These are phyloP conservation scores for Protea cynaroides DNA, from an alignment of 164 flowering plant genomes.

Conservation along the genomic window DNA sequence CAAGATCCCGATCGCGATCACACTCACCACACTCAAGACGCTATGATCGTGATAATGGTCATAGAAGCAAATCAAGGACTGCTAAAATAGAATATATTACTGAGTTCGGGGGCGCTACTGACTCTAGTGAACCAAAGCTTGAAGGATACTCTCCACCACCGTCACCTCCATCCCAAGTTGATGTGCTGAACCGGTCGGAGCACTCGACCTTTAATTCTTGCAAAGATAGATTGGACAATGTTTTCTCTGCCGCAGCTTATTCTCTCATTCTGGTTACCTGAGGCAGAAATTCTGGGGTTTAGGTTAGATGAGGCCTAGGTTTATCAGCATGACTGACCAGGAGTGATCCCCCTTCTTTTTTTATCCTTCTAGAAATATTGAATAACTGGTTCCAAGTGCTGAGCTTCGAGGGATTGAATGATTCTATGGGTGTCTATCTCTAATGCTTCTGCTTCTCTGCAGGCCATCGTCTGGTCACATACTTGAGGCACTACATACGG, in stretches of 20 bases:
- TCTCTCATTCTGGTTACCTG: slow-evolving; percentile 47
- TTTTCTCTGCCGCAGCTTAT: slow-evolving; percentile 84
- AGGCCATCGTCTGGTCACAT: slow-evolving; percentile 79
- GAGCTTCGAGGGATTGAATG: slow-evolving; percentile 8
- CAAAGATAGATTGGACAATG: slow-evolving; percentile 89
- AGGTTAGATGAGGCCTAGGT: slow-evolving; percentile 40
- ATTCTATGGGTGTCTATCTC: slow-evolving; percentile 14
- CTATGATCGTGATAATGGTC: slow-evolving; percentile 61
- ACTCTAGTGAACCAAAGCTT: slow-evolving; percentile 55
- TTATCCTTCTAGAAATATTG: slow-evolving; percentile 5
- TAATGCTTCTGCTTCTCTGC: slow-evolving; percentile 54
- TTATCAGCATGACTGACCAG: slow-evolving; percentile 32
- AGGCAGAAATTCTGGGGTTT: slow-evolving; percentile 47
- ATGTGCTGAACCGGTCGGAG: slow-evolving; percentile 93
- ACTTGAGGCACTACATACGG: slow-evolving; percentile 92
- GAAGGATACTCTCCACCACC: slow-evolving; percentile 83
- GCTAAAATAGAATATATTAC: slow-evolving; percentile 91
- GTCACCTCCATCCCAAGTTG: slow-evolving; percentile 76
- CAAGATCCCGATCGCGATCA: slow-evolving; percentile 76
- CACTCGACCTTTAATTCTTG: slow-evolving; percentile 94
- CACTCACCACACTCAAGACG: slow-evolving; percentile 80
- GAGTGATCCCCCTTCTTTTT: slow-evolving; percentile 22
- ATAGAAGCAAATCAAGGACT: slow-evolving; percentile 59
- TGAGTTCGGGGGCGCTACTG: slow-evolving; percentile 85
- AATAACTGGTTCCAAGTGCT: slow-evolving; percentile 5